Evolutionary conservation across 2,329 filamentous ascomycete genomes (phyloP).

Genomic region (Colletotrichum sp.): DNA sequence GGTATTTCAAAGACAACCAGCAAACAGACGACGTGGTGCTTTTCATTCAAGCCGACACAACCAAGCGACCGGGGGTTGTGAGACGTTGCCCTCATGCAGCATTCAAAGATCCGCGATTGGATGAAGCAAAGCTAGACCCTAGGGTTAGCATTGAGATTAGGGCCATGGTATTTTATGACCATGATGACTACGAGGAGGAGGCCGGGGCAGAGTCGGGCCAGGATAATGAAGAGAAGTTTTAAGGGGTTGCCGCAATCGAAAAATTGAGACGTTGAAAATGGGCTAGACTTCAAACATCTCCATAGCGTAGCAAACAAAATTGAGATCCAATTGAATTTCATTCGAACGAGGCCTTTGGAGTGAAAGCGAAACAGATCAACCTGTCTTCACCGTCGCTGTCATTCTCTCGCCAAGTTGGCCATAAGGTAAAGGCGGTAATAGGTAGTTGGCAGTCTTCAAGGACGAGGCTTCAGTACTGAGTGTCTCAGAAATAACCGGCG

Average conservation of each 20-base stretch:
- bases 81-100: background rate
- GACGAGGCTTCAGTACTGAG: no score
- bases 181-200: background rate
- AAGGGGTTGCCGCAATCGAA: background rate
- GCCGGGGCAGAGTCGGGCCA: background rate
- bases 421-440: no score
- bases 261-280: background rate
- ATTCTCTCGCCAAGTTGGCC: background rate
- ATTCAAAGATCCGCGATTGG: background rate
- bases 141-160: background rate
- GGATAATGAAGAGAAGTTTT: background rate
- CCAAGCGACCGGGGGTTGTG: background rate
- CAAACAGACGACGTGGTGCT: background rate
- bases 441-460: no score
- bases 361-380: fast-evolving
- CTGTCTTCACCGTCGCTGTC: background rate
- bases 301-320: background rate
- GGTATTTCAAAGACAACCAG: background rate
- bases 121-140: background rate
- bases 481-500: background rate
- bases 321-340: background rate
- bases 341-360: background rate
- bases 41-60: background rate
- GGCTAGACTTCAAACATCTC: background rate
- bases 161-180: background rate